phyloP scores from a whole-genome alignment of 2,329 filamentous ascomycete species.

The Cytospora chrysosperma region DNA sequence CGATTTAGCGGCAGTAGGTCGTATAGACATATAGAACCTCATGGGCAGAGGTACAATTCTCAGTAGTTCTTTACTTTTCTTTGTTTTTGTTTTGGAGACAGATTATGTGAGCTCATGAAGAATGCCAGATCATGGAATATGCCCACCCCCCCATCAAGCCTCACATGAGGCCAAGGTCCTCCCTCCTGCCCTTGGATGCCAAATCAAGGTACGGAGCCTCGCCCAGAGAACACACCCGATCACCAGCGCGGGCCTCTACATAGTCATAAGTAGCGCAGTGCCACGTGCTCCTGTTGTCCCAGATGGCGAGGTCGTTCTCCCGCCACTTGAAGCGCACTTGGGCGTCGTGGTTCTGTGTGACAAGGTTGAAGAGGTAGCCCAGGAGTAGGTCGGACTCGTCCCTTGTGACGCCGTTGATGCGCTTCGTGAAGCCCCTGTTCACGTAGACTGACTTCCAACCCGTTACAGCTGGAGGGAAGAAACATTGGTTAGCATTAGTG shows the following conservation, averaged over 20 bases:
- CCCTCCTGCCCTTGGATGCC: constrained; percentile 38
- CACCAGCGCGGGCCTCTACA: constrained; percentile 41
- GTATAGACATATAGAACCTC: neutral
- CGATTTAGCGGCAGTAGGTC: neutral
- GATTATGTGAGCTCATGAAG: neutral
- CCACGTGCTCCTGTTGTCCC: constrained; percentile 60
- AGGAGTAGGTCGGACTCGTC: constrained; percentile 55
- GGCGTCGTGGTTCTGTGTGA: constrained; percentile 55
- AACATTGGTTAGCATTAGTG: neutral
- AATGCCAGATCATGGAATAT: neutral
- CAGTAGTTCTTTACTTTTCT: neutral
- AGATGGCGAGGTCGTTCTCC: constrained; percentile 58
- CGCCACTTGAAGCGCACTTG: constrained; percentile 56
- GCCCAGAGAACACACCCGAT: constrained; percentile 42
- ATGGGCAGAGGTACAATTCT: neutral
- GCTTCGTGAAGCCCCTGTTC: constrained; percentile 51
- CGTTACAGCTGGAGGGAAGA: constrained; percentile 41
- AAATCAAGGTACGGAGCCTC: constrained; percentile 44
- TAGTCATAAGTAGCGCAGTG: constrained; percentile 64
- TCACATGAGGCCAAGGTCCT: constrained; percentile 33
- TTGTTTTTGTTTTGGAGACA: no score
- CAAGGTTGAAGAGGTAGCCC: constrained; percentile 46
- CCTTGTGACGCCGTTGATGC: constrained; percentile 54
- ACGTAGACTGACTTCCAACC: constrained; percentile 57
- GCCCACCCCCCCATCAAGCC: neutral